phyloP scores from a whole-genome alignment of 2,329 filamentous ascomycete species.

The Fusarium robinianum region DNA sequence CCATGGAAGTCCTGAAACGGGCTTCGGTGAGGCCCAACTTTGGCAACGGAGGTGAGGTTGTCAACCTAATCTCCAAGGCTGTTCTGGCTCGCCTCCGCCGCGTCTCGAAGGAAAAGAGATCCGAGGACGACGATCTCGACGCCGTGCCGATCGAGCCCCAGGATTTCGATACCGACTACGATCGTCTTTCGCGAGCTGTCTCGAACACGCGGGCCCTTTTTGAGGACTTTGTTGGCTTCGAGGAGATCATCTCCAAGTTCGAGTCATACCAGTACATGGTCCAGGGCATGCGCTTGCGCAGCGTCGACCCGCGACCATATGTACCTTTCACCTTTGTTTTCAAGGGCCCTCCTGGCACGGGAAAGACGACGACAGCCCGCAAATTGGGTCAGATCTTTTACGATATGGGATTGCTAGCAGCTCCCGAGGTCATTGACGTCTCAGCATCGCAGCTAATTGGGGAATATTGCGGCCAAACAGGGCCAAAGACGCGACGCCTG shows the following conservation, averaged over 20 bases:
- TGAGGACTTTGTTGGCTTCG: slow-evolving; percentile 62
- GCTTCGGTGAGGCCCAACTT: slow-evolving; percentile 70
- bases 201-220: slow-evolving; percentile 59
- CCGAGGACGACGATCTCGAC: slow-evolving; percentile 29
- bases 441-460: slow-evolving; percentile 72
- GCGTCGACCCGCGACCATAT: slow-evolving; percentile 55
- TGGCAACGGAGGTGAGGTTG: slow-evolving; percentile 75
- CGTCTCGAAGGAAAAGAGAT: slow-evolving; percentile 28
- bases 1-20: slow-evolving; percentile 62
- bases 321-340: slow-evolving; percentile 72
- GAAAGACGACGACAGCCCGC: slow-evolving; percentile 71
- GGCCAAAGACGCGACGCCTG: slow-evolving; percentile 63
- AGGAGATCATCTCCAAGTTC: slow-evolving; percentile 58
- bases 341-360: slow-evolving; percentile 66
- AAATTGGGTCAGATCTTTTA: slow-evolving; percentile 76
- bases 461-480: slow-evolving; percentile 70
- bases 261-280: slow-evolving; percentile 60
- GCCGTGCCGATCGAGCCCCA: slow-evolving; percentile 39
- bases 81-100: slow-evolving; percentile 33
- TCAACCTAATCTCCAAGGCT: slow-evolving; percentile 50
- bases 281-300: slow-evolving; percentile 53
- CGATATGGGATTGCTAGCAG: slow-evolving; percentile 69
- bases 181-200: slow-evolving; percentile 48
- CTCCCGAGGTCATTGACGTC: slow-evolving; percentile 64
- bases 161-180: slow-evolving; percentile 63